Percentiles rank a stretch among this genome's conserved stretches.
Conservation (phyloP, 2,329 filamentous ascomycete species). For the Fusarium secorum region DNA sequence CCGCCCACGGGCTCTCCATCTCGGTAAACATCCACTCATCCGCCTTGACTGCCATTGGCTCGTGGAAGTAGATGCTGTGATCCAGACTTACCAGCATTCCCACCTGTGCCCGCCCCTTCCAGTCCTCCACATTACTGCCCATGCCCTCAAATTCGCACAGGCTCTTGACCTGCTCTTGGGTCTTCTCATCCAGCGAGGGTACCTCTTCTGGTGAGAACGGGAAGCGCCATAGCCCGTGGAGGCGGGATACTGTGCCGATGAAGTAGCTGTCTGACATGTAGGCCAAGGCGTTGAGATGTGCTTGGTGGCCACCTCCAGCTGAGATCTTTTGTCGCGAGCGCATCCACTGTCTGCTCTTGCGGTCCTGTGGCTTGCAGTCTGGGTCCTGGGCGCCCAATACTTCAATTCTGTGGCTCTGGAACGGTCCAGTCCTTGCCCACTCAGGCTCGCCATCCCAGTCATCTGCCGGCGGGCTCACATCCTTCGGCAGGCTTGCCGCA, state of each 20-base stretch:
- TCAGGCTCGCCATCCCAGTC: conserved; percentile 55
- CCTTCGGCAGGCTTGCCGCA: conserved; percentile 65
- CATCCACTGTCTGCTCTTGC: conserved; percentile 77
- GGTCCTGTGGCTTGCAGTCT: conserved; percentile 66
- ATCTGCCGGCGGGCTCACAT: conserved; percentile 49
- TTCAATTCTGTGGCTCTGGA: conserved; percentile 56
- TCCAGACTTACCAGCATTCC: conserved; percentile 90
- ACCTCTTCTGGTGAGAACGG: conserved; percentile 62
- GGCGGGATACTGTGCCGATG: conserved; percentile 84
- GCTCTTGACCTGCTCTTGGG: conserved; percentile 48
- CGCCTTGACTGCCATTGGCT: conserved; percentile 63
- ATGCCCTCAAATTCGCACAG: conserved; percentile 55
- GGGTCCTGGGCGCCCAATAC: conserved; percentile 48
- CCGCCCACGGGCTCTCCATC: conserved; percentile 82
- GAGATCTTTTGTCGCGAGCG: conserved; percentile 78
- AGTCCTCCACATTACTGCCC: conserved; percentile 54
- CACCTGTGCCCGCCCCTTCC: conserved; percentile 63
- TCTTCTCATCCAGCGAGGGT: conserved; percentile 56
- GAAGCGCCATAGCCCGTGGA: conserved; percentile 83
- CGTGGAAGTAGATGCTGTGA: conserved; percentile 75
- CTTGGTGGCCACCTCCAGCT: conserved; percentile 74
- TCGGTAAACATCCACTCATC: conserved; percentile 83
- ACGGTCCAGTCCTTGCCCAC: conserved; percentile 60
- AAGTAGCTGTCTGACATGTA: conserved; percentile 96
- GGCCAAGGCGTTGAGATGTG: conserved; percentile 86